Conservation (phyloP, 2,329 filamentous ascomycete species). For the Aspergillus ruber region DNA sequence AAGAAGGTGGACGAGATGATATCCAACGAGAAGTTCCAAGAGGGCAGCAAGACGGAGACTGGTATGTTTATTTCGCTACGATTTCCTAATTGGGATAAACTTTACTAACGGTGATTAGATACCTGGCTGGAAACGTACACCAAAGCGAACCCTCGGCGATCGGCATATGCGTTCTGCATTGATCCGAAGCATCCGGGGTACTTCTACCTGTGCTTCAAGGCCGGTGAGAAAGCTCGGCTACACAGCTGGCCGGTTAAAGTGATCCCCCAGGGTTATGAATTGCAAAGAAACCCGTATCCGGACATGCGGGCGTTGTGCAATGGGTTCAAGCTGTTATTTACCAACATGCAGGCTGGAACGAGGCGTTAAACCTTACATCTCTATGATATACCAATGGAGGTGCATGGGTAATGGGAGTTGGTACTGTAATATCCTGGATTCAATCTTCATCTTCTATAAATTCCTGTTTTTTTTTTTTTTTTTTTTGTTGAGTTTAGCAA, state of each 20-base stretch:
- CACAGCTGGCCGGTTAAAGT: conserved; percentile 82
- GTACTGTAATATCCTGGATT: conserved; percentile 16
- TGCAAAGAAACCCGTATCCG: conserved; percentile 81
- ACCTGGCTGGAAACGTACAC: conserved; percentile 95
- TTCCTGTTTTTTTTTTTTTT: no score
- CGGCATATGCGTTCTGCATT: conserved; percentile 92
- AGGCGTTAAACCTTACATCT: conserved; percentile 13
- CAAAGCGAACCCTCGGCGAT: conserved; percentile 88
- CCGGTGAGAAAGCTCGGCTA: conserved; percentile 65
- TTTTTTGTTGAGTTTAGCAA: no score
- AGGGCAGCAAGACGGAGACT: conserved; percentile 69
- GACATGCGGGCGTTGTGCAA: conserved; percentile 95
- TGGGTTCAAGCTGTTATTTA: conserved; percentile 85
- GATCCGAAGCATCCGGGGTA: conserved; percentile 88
- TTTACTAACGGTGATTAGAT: conserved; percentile 49
- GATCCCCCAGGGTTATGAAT: conserved; percentile 86
- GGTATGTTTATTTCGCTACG: conserved; percentile 54
- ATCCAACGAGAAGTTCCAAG: conserved; percentile 88
- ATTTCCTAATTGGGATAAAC: no score
- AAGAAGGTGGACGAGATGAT: conserved; percentile 96
- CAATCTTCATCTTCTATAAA: no score
- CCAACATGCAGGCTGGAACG: conserved; percentile 50
- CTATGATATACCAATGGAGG: neutral
- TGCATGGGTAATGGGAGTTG: conserved; percentile 7
- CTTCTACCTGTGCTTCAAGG: conserved; percentile 95